These are phyloP conservation scores for Ophiostoma angusticollis DNA, from an alignment of 2,329 filamentous ascomycete species.

Conservation along the genomic window DNA sequence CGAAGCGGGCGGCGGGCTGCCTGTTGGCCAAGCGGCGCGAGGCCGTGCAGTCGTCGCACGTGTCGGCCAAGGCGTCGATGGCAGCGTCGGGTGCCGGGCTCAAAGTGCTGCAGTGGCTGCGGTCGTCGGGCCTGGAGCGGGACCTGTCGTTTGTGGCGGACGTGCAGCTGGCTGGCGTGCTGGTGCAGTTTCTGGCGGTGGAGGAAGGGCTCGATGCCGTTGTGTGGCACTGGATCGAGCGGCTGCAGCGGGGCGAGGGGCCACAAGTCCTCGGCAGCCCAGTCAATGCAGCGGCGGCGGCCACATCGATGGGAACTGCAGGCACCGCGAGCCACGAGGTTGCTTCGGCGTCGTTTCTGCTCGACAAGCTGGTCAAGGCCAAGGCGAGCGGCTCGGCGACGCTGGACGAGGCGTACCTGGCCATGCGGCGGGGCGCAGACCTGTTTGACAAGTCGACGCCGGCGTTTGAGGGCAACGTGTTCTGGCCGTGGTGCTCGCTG, in stretches of 20 bases:
- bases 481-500: constrained; percentile 32
- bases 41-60: constrained; percentile 22
- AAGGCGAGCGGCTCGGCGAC: constrained; percentile 22
- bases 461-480: constrained; percentile 25
- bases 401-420: constrained; percentile 36
- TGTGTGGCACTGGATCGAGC: constrained; percentile 40
- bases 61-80: constrained; percentile 24
- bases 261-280: constrained; percentile 5
- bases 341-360: constrained; percentile 22
- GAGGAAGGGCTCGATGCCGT: constrained; percentile 40
- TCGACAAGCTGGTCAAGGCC: constrained; percentile 27
- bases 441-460: constrained; percentile 26
- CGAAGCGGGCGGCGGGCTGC: constrained; percentile 39
- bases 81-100: constrained; percentile 31
- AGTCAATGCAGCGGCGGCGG: background rate
- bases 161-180: constrained; percentile 20
- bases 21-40: constrained; percentile 34
- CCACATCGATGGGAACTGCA: background rate
- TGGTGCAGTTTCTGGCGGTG: constrained; percentile 38
- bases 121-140: constrained; percentile 34
- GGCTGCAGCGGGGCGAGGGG: constrained; percentile 21
- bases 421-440: constrained; percentile 33
- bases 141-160: constrained; percentile 33
- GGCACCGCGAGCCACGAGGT: background rate
- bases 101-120: constrained; percentile 41